phyloP scores from a whole-genome alignment of 176 grass and related monocot genomes.

The Elymus sibiricus region DNA sequence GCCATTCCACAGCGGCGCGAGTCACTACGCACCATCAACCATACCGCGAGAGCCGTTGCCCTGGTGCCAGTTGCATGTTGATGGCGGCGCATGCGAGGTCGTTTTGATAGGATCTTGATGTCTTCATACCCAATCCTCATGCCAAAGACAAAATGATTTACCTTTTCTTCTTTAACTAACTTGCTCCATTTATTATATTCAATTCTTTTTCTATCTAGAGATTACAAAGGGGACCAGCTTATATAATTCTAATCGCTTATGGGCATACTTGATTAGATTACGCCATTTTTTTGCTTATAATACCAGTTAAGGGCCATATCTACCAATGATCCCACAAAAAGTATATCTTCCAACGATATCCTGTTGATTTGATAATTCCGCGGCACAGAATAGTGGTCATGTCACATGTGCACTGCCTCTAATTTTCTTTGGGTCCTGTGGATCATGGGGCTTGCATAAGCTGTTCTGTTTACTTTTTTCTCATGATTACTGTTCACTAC shows the following conservation, averaged over 20 bases:
- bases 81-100: too few species aligned
- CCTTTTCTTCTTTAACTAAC: neutral
- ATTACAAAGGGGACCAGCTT: neutral
- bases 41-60: too few species aligned
- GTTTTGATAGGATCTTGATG: neutral
- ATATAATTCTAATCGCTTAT: neutral
- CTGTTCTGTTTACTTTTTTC: neutral
- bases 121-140: neutral
- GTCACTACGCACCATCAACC: too few species aligned
- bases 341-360: neutral
- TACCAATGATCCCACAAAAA: neutral
- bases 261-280: neutral
- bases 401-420: neutral
- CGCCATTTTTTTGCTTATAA: conserved; percentile 9
- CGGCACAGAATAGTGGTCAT: neutral
- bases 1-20: too few species aligned
- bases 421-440: neutral
- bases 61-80: too few species aligned
- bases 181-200: neutral
- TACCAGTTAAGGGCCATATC: neutral
- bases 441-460: neutral
- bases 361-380: conserved; percentile 7
- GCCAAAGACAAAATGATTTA: neutral
- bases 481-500: neutral
- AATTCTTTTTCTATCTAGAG: neutral